These are phyloP conservation scores for Sherardia arvensis DNA, from an alignment of 257 asterid species.

Conservation along the genomic window DNA sequence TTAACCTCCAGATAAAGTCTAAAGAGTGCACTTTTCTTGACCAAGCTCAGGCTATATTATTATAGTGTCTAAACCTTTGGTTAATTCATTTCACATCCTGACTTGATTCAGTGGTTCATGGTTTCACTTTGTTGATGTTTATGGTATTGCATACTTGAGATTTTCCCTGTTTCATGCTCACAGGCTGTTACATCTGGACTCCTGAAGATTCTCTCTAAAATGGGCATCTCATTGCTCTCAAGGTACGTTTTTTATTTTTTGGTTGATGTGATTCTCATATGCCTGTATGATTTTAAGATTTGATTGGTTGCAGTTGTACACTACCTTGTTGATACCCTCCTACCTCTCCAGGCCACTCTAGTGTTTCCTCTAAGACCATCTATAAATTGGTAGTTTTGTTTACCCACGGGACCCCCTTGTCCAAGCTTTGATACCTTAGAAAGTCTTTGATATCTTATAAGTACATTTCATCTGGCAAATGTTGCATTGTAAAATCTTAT, in stretches of 20 bases:
- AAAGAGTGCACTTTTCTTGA: too few species aligned
- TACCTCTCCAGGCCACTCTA: not conserved
- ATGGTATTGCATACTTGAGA: slow-evolving; percentile 8
- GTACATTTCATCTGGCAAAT: not conserved
- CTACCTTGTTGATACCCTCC: not conserved
- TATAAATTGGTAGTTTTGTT: not conserved
- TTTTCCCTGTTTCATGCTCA: slow-evolving; percentile 16
- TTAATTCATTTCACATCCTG: not conserved
- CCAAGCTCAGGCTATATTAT: not conserved
- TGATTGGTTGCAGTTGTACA: not conserved
- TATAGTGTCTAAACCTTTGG: not conserved
- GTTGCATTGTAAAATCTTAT: not conserved
- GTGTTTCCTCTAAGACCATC: not conserved
- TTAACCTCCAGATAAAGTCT: not conserved
- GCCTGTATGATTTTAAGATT: not conserved
- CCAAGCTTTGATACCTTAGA: not conserved
- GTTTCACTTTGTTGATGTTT: slow-evolving; percentile 3
- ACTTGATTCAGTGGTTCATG: not conserved
- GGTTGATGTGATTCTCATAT: not conserved
- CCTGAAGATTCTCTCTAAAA: slow-evolving; percentile 87
- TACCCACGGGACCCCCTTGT: not conserved
- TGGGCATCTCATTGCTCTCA: slow-evolving; percentile 98
- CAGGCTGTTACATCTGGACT: slow-evolving; percentile 92
- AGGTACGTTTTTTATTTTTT: slow-evolving; percentile 37
- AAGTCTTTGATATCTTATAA: not conserved